phyloP scores from a whole-genome alignment of 1,284 basidiomycete genomes.

The Tetrapyrgos nigripes region DNA sequence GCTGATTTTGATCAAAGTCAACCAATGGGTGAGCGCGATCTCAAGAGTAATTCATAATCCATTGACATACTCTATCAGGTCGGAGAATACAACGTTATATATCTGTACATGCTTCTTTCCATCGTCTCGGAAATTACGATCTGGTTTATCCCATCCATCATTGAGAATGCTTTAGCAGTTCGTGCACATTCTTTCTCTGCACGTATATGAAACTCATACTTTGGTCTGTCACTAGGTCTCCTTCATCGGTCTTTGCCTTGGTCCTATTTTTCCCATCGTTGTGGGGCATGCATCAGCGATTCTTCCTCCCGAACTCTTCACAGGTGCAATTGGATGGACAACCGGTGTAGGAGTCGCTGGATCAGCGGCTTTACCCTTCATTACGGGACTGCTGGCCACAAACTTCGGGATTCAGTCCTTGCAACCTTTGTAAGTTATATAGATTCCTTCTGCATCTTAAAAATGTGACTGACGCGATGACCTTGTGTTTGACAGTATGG shows the following conservation, averaged over 20 bases:
- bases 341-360: background rate
- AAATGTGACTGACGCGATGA: background rate
- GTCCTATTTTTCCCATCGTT: background rate
- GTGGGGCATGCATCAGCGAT: background rate
- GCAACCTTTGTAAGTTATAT: conserved; percentile 6
- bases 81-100: conserved; percentile 21
- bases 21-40: conserved; percentile 15
- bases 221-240: background rate
- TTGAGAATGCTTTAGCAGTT: conserved; percentile 53
- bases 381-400: background rate
- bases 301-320: background rate
- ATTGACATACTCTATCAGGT: conserved; percentile 7
- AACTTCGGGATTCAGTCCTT: conserved; percentile 1
- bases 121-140: conserved; percentile 45
- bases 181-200: conserved; percentile 25
- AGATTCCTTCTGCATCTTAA: too few species aligned
- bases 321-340: background rate
- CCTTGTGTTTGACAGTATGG: background rate
- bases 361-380: background rate
- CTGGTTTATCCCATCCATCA: conserved; percentile 52
- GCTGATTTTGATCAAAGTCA: conserved; percentile 29
- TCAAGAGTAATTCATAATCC: background rate
- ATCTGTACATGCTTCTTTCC: conserved; percentile 20
- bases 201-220: too few species aligned
- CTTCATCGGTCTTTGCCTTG: background rate